These are phyloP conservation scores for Aspergillus bridgeri DNA, from an alignment of 495 filamentous ascomycete species.

Conservation along the genomic window DNA sequence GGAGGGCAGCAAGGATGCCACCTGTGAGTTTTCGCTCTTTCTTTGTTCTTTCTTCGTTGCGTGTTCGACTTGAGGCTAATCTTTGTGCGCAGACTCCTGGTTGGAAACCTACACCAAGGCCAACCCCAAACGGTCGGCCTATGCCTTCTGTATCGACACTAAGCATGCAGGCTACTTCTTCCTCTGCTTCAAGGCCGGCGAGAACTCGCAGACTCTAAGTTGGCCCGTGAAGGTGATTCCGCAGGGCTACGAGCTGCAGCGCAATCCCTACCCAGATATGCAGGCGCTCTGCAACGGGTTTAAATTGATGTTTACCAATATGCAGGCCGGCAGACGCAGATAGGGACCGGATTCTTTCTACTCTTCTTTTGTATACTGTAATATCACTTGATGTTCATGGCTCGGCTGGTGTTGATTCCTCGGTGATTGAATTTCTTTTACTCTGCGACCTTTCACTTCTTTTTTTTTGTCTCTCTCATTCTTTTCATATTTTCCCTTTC, in stretches of 20 bases:
- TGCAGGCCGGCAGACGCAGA: slow-evolving; percentile 42
- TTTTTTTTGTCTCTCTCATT: slow-evolving; percentile 3
- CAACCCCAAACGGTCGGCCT: slow-evolving; percentile 89
- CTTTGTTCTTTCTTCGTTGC: slow-evolving; percentile 6
- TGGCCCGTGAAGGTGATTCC: slow-evolving; percentile 93
- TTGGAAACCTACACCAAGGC: slow-evolving; percentile 91
- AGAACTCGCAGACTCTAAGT: slow-evolving; percentile 62
- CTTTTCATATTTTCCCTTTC: not conserved
- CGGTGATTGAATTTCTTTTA: not conserved
- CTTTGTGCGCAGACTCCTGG: slow-evolving; percentile 71
- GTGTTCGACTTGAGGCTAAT: slow-evolving; percentile 29
- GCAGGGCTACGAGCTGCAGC: slow-evolving; percentile 81
- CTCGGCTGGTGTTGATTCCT: not conserved
- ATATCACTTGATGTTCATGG: not conserved
- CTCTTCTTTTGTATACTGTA: not conserved
- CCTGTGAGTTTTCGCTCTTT: slow-evolving; percentile 59
- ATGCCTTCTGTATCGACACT: slow-evolving; percentile 89
- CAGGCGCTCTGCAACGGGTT: slow-evolving; percentile 87
- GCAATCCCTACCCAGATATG: slow-evolving; percentile 89
- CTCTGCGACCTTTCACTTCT: slow-evolving; percentile 2
- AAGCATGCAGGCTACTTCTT: slow-evolving; percentile 92
- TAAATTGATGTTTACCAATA: slow-evolving; percentile 60
- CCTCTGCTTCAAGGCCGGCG: slow-evolving; percentile 91
- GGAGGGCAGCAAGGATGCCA: slow-evolving; percentile 69
- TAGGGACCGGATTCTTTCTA: slow-evolving; percentile 10